A percentile compares a stretch with the other conserved stretches of the same genome.
These are phyloP conservation scores for Tricholoma furcatifolium DNA, from an alignment of 768 basidiomycete species.

Conservation along the genomic window DNA sequence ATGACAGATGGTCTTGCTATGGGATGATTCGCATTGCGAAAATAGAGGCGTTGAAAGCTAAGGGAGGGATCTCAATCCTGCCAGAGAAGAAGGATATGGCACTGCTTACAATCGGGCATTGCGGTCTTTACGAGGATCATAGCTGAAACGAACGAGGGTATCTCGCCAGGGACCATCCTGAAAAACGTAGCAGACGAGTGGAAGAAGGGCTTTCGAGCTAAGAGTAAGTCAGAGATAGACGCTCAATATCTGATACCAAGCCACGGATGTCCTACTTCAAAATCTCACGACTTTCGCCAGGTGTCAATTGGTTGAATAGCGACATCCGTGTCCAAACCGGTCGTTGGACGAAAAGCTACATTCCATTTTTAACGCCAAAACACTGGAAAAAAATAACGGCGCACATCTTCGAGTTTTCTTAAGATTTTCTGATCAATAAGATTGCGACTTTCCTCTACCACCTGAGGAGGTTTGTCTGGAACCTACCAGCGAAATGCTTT, in stretches of 20 bases:
- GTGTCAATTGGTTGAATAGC: constrained; percentile 77
- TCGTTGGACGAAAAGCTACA: constrained; percentile 67
- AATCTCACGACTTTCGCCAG: constrained; percentile 66
- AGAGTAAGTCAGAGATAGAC: background rate
- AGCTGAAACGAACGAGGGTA: constrained; percentile 80
- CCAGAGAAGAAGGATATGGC: background rate
- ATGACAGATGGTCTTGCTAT: constrained; percentile 77
- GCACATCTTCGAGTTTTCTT: constrained; percentile 53
- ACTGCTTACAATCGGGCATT: constrained; percentile 71
- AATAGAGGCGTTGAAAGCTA: constrained; percentile 91
- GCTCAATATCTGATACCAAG: background rate
- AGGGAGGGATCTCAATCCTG: constrained; percentile 6
- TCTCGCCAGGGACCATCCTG: constrained; percentile 95
- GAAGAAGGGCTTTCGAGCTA: constrained; percentile 81
- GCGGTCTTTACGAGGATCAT: constrained; percentile 81
- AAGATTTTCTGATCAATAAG: constrained; percentile 56
- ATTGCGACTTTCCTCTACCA: constrained; percentile 58
- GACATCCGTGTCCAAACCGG: constrained; percentile 91
- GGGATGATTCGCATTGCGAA: constrained; percentile 84
- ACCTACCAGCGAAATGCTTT: constrained; percentile 38
- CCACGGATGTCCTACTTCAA: constrained; percentile 57
- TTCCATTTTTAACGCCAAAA: background rate
- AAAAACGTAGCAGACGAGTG: constrained; percentile 84
- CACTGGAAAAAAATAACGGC: constrained; percentile 1
- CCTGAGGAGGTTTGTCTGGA: constrained; percentile 62